phyloP scores from a whole-genome alignment of 306 rosid genomes.

The Trichosanthes truncata region DNA sequence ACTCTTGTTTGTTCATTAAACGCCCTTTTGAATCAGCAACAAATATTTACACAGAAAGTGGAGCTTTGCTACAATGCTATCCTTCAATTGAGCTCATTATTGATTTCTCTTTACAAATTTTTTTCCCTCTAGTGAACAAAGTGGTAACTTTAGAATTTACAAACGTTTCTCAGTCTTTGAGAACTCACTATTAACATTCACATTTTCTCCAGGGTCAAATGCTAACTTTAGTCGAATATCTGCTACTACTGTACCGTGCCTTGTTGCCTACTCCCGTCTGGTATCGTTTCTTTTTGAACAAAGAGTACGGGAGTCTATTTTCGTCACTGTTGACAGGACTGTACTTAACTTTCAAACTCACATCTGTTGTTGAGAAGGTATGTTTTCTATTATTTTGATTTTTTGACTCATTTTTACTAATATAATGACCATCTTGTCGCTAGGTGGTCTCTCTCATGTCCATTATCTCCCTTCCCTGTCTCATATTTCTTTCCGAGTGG shows the following conservation, averaged over 20 bases:
- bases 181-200: neutral
- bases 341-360: slow-evolving; percentile 91
- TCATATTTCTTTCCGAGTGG: neutral
- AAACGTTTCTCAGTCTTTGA: neutral
- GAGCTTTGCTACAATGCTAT: neutral
- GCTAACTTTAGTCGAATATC: slow-evolving; percentile 83
- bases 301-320: slow-evolving; percentile 94
- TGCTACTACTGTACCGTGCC: slow-evolving; percentile 85
- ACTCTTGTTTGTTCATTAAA: neutral
- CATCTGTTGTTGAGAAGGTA: slow-evolving; percentile 97
- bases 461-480: neutral
- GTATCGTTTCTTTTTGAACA: slow-evolving; percentile 98
- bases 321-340: slow-evolving; percentile 90
- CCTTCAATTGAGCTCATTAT: neutral
- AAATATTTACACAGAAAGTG: neutral
- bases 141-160: neutral
- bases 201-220: slow-evolving; percentile 65
- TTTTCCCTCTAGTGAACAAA: neutral
- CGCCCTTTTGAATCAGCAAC: neutral
- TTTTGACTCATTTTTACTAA: neutral
- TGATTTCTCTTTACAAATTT: neutral
- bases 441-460: neutral
- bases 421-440: neutral
- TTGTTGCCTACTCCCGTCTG: slow-evolving; percentile 93
- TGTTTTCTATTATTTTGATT: neutral